Percentiles rank a stretch among this genome's conserved stretches.
Evolutionary conservation across 768 basidiomycete genomes (phyloP).

Genomic region (Hysterangium stoloniferum): DNA sequence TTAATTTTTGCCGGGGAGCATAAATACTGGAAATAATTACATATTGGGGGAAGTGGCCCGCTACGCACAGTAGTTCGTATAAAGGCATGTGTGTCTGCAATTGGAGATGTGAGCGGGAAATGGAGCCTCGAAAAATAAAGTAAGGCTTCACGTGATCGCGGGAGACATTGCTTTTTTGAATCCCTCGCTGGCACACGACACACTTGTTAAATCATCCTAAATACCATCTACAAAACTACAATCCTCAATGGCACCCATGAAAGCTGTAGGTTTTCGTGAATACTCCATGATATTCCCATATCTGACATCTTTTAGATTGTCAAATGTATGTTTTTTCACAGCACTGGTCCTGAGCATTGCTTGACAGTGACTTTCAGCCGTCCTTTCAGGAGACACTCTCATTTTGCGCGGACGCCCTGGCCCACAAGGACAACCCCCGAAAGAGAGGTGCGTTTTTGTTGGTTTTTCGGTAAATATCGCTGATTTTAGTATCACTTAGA

Average conservation of each 20-base stretch:
- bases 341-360: constrained; percentile 7
- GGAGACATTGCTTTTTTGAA: neutral
- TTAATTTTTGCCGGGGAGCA: neutral
- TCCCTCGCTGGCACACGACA: constrained; percentile 10
- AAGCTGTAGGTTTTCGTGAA: constrained; percentile 67
- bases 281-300: constrained; percentile 32
- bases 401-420: constrained; percentile 71
- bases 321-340: constrained; percentile 25
- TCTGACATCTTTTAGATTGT: constrained; percentile 22
- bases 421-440: constrained; percentile 79
- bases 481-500: constrained; percentile 33
- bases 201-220: neutral
- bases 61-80: constrained; percentile 82
- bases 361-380: constrained; percentile 45
- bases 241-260: constrained; percentile 34
- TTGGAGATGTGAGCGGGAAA: neutral
- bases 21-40: constrained; percentile 34
- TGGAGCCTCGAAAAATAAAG: neutral
- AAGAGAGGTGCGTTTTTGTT: constrained; percentile 60
- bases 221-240: neutral
- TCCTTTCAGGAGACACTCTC: constrained; percentile 85
- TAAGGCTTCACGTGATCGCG: constrained; percentile 1
- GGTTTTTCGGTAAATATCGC: constrained; percentile 3
- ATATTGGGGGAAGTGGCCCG: constrained; percentile 67
- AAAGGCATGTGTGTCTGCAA: constrained; percentile 53